Conservation (phyloP, 192 early-diverging fungal species). For the Chytriomyces confervae region DNA sequence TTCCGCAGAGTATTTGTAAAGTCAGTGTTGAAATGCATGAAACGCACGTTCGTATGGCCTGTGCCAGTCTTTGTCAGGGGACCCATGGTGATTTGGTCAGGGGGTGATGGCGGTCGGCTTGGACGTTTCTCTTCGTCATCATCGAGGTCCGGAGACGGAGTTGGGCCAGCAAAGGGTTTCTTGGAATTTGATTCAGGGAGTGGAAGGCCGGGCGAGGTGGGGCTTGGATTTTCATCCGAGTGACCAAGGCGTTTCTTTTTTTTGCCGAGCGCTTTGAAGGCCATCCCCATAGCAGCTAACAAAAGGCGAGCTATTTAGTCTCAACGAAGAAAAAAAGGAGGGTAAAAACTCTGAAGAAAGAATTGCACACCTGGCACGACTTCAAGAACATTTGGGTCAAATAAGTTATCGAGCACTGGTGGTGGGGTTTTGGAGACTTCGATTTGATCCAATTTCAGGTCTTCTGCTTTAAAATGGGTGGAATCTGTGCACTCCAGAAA, state of each 20-base stretch:
- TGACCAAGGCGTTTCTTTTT: slow-evolving; percentile 17
- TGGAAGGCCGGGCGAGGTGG: background rate
- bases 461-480: slow-evolving; percentile 29
- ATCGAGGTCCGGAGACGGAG: too few relatives aligned
- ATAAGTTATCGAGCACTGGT: slow-evolving; percentile 47
- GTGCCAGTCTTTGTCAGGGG: slow-evolving; percentile 2
- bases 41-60: slow-evolving; percentile 24
- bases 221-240: slow-evolving; percentile 8
- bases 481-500: slow-evolving; percentile 29
- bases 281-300: slow-evolving; percentile 31
- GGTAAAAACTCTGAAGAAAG: background rate
- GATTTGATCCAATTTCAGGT: slow-evolving; percentile 32
- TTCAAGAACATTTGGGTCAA: slow-evolving; percentile 42
- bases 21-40: slow-evolving; percentile 38
- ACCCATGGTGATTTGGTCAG: background rate
- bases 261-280: slow-evolving; percentile 16
- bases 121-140: too few relatives aligned
- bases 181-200: background rate
- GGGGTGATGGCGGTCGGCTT: slow-evolving; percentile 2
- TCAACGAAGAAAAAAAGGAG: background rate
- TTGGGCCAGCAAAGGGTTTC: background rate
- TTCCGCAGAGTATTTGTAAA: slow-evolving; percentile 35
- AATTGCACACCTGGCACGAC: slow-evolving; percentile 41
- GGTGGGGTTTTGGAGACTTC: slow-evolving; percentile 26
- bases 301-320: background rate